Base-by-base conservation (phyloP, 2,329 filamentous ascomycete species). In the Coniella vitis region DNA sequence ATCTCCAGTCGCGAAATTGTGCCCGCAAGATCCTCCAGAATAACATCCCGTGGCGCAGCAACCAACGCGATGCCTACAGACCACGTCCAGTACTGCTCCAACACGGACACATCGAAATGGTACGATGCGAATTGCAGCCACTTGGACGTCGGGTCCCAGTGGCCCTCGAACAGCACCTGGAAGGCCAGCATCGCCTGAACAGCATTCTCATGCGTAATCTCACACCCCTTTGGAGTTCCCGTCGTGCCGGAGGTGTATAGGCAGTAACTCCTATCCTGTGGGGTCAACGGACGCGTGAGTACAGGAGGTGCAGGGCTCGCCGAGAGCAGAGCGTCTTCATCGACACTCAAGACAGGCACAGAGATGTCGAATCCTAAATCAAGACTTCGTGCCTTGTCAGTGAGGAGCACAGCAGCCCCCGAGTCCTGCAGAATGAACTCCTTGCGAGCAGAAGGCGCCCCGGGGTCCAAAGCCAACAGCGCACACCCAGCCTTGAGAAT, bases 31-130 rank as follows among this genome's bases (percentile, higher is more conserved):
- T 96, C 88, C 57, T 93, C 87, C 31, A 96, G 83, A 1, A 96
- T 84, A 1, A 95, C 62, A 61, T 96, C 90, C 55, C 87, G 79
- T 1, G 88, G 86, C 7, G 87, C 90, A 2, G 87, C 83, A 2
- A 91, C 85, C 1, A 96, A 77, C 4, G 86, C 84, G 21, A 96
- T 90, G 1, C 90, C 90, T 1, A 93, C 86, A 22, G 85, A 89
- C 90, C 90, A 96, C 50, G 84, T 93, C 89, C 89, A 96, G 63
- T 91, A 96, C 60, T 95, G 90, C 61, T 96, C 90, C 0, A 96
- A 74, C 0, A 96, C 86, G 1, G 87, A 93, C 4, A 96, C 90
- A 58, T 96, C 91, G 53, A 96, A 96, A 64, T 95, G 91, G 49
- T 95, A 88, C 0, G 89, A 90, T 1, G 91, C 91, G 61, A 96